phyloP scores from a whole-genome alignment of 345 rosid species.

The Camelina sativa region DNA sequence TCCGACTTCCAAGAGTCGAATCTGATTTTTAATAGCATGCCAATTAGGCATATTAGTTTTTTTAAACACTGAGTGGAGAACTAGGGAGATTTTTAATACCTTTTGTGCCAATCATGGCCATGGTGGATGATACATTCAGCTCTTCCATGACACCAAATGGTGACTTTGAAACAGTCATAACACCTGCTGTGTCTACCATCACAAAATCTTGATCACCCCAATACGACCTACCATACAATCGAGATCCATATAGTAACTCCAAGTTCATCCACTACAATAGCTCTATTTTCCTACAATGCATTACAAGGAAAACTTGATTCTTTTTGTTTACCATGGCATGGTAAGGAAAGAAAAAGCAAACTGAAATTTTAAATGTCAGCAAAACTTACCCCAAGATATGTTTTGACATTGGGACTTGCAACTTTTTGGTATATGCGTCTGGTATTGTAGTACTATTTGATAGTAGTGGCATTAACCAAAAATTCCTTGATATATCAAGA shows the following conservation, averaged over 20 bases:
- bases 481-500: slow-evolving; percentile 6
- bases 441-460: slow-evolving; percentile 22
- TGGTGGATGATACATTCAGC: slow-evolving; percentile 71
- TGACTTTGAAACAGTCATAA: slow-evolving; percentile 76
- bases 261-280: slow-evolving; percentile 97
- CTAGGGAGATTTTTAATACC: slow-evolving; percentile 49
- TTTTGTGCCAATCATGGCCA: slow-evolving; percentile 69
- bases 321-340: neutral
- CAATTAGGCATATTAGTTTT: no score
- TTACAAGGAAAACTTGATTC: neutral
- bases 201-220: slow-evolving; percentile 88
- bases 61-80: no score
- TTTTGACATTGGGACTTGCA: slow-evolving; percentile 94
- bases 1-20: no score
- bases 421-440: slow-evolving; percentile 80
- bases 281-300: slow-evolving; percentile 68
- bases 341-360: slow-evolving; percentile 2
- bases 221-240: slow-evolving; percentile 87
- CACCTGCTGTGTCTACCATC: slow-evolving; percentile 96
- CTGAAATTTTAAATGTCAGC: neutral
- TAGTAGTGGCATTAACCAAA: slow-evolving; percentile 17
- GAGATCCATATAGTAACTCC: slow-evolving; percentile 85
- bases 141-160: slow-evolving; percentile 79
- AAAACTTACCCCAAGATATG: slow-evolving; percentile 80
- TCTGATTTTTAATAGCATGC: no score